A percentile compares a stretch with the other conserved stretches of the same genome.
Conservation (phyloP, 495 filamentous ascomycete genomes). For the Penicillium pulvis region DNA sequence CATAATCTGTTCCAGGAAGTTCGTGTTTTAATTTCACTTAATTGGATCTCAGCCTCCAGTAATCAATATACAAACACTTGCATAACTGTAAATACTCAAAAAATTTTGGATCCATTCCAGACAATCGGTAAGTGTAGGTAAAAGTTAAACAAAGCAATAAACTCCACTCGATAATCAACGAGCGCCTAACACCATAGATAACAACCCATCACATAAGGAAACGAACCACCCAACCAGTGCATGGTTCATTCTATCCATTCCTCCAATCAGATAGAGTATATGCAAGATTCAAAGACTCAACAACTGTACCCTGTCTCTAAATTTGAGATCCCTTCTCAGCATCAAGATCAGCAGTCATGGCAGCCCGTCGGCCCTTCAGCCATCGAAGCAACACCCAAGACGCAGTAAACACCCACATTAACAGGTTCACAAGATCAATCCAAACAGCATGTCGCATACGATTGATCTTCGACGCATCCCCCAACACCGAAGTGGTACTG, state of each 20-base stretch:
- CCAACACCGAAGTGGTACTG: slow-evolving; percentile 16
- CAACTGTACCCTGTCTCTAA: not conserved
- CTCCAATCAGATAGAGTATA: not conserved
- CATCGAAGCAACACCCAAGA: slow-evolving; percentile 44
- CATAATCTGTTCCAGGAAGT: not conserved
- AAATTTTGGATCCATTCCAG: not conserved
- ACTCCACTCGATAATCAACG: not conserved
- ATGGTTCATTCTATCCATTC: not conserved
- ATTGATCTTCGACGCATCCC: slow-evolving; percentile 45
- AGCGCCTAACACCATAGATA: not conserved
- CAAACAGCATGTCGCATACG: slow-evolving; percentile 88
- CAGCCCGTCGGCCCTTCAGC: slow-evolving; percentile 30
- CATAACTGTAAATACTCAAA: not conserved
- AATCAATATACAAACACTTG: not conserved
- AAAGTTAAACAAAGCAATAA: not conserved
- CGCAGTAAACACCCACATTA: slow-evolving; percentile 68
- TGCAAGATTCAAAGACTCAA: not conserved
- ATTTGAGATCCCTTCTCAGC: slow-evolving; percentile 22
- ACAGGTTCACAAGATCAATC: slow-evolving; percentile 72
- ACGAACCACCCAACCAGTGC: not conserved
- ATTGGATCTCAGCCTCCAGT: no score
- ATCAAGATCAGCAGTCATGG: slow-evolving; percentile 11
- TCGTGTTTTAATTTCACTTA: no score
- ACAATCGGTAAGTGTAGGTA: not conserved
- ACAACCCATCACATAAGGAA: not conserved